Percentiles rank a stretch among this genome's conserved stretches.
Evolutionary conservation across 2,329 filamentous ascomycete genomes (phyloP).

Genomic region (Colletotrichum coccodes): DNA sequence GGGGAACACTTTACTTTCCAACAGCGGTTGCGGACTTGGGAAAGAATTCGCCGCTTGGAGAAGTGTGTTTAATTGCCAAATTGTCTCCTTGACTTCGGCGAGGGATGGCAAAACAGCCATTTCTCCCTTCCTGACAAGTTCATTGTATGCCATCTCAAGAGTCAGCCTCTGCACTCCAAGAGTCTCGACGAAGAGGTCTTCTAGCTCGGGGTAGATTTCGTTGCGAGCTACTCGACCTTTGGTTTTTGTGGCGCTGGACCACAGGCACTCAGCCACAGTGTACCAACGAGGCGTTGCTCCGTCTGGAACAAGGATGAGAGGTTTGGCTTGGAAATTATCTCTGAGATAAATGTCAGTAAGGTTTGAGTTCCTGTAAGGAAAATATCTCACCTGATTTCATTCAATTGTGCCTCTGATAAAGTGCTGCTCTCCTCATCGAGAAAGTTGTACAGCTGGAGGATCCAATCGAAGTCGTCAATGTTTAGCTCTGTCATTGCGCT

Average conservation of each 20-base stretch:
- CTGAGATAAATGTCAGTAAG: not conserved
- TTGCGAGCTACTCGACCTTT: constrained; percentile 40
- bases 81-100: constrained; percentile 41
- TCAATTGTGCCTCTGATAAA: not conserved
- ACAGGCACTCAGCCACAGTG: constrained; percentile 42
- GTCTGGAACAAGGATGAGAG: constrained; percentile 19
- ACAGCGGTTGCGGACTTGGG: constrained; percentile 24
- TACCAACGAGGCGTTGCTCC: constrained; percentile 38
- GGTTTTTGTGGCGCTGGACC: constrained; percentile 44
- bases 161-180: constrained; percentile 43
- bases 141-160: constrained; percentile 43
- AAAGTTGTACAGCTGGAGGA: not conserved
- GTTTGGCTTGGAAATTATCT: not conserved
- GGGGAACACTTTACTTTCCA: constrained; percentile 35
- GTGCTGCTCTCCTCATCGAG: not conserved
- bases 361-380: not conserved
- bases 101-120: not conserved
- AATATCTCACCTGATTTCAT: not conserved
- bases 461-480: not conserved
- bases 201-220: constrained; percentile 39
- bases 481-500: not conserved
- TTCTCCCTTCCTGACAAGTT: constrained; percentile 38
- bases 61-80: constrained; percentile 46
- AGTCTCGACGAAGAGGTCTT: constrained; percentile 42
- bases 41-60: constrained; percentile 28